Conservation (phyloP, 2,329 filamentous ascomycete species). For the Triangularia verruculosa region DNA sequence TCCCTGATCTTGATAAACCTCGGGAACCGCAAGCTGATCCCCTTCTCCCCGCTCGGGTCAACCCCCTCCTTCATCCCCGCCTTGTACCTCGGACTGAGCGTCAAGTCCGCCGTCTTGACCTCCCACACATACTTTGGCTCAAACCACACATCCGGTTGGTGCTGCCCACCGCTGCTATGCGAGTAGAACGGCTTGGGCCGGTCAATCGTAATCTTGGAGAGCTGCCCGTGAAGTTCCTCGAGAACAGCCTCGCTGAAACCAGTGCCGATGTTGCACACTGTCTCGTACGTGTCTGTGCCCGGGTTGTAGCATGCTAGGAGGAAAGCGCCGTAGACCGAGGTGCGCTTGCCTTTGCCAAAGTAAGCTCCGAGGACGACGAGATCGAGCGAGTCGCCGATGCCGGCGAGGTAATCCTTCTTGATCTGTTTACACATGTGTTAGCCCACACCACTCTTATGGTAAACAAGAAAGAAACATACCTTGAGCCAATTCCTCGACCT, state of each 20-base stretch:
- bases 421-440: constrained; percentile 51
- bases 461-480: constrained; percentile 43
- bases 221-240: constrained; percentile 75
- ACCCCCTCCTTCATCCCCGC: constrained; percentile 81
- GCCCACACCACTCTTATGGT: no score
- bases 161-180: constrained; percentile 78
- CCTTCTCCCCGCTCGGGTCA: constrained; percentile 67
- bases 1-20: constrained; percentile 88
- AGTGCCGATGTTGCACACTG: constrained; percentile 96
- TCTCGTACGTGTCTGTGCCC: constrained; percentile 78
- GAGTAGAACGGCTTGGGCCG: constrained; percentile 91
- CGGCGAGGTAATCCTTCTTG: constrained; percentile 96
- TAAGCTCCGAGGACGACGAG: constrained; percentile 95
- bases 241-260: constrained; percentile 94
- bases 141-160: constrained; percentile 98
- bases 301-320: constrained; percentile 91
- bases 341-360: constrained; percentile 90
- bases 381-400: constrained; percentile 92
- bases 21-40: constrained; percentile 87
- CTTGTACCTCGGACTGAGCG: constrained; percentile 87
- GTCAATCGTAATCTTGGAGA: constrained; percentile 79
- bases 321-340: constrained; percentile 93
- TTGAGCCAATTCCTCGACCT: constrained; percentile 98
- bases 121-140: constrained; percentile 95
- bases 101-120: constrained; percentile 93